Evolutionary conservation across 352 stramenopile genomes (phyloP).

Genomic region (Nothophytophthora sp.): DNA sequence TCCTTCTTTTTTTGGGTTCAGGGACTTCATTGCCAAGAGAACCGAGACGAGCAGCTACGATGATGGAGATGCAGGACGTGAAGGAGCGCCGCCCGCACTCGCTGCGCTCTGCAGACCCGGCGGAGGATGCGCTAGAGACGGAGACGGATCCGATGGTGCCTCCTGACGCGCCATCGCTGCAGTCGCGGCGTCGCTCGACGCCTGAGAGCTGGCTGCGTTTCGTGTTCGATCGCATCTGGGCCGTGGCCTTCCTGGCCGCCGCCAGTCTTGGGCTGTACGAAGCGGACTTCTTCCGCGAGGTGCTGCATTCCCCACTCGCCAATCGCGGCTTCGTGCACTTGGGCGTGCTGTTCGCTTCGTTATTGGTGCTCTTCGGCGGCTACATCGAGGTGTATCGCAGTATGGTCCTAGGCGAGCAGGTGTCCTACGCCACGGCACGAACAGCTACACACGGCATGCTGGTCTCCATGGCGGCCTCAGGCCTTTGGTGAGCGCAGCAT

Average conservation of each 20-base stretch:
- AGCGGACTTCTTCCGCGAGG: constrained; percentile 51
- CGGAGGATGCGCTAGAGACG: constrained; percentile 4
- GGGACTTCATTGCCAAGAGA: no score
- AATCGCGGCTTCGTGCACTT: constrained; percentile 56
- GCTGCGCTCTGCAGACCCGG: constrained; percentile 4
- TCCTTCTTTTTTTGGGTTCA: no score
- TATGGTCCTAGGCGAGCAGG: constrained; percentile 53
- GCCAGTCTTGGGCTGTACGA: constrained; percentile 58
- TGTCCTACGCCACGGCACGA: constrained; percentile 62
- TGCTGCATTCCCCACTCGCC: constrained; percentile 56
- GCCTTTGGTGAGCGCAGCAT: constrained; percentile 46
- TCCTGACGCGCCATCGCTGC: constrained; percentile 11
- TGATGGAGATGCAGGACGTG: constrained; percentile 69
- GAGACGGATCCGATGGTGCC: constrained; percentile 50
- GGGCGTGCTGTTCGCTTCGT: constrained; percentile 48
- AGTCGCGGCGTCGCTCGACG: constrained; percentile 11
- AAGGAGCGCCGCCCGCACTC: constrained; percentile 39
- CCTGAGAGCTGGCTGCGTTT: constrained; percentile 40
- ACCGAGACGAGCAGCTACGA: constrained; percentile 23
- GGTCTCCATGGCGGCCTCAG: constrained; percentile 51
- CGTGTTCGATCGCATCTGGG: constrained; percentile 56
- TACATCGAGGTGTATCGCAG: constrained; percentile 81
- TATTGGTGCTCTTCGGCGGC: constrained; percentile 55
- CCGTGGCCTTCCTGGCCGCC: constrained; percentile 54
- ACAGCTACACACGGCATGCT: constrained; percentile 75